Base-by-base conservation (phyloP, 306 rosid species). In the Echinosophora koreensis region DNA sequence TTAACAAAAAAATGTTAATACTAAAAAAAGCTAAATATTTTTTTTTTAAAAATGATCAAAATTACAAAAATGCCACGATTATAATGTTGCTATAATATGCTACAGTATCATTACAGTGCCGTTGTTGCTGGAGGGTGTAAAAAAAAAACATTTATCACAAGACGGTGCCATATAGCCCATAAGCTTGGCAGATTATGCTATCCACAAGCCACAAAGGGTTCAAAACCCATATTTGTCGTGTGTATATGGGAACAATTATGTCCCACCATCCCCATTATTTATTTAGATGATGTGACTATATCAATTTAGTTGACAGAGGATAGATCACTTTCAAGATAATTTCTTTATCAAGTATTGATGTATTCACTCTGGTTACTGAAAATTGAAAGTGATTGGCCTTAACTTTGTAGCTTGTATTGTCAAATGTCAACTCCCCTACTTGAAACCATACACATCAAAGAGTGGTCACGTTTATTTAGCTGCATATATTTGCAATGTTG, bases 271-370 rank as follows among this genome's bases (percentile, higher is more conserved):
- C 46, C 63, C 69, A 55, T 41, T 54, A 71, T 44, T 69, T 38
- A 22, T 30, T 30, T 39, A 60, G 77, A 41, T 39, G 59, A 42
- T 38, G 32, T 30, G 68, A 30, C 50, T 50, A 28, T 30, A 17
- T 69, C 12, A 52, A 69, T 60, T 38, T 30, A 60, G 34, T 11
- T 17, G 66, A n/a, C 2, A 13, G 17, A n/a, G 41, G 54, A 69
- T 52, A 76, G 7, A 76, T 81, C 85, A 55, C 77, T 77, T 82
- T 77, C 79, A 71, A 63, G 8, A 55, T 30, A 70, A 46, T 76
- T 82, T 70, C 47, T 46, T 56, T 49, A 35, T 32, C 10, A 69
- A 62, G 49, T 27, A 5, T 57, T 81, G 59, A 59, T 74, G 10
- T 28, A n/a, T 37, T 39, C 62, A 55, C n/a, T 35, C 54, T 22